Base-by-base conservation (phyloP, 192 early-diverging fungal genomes). In the Piromyces finnis region DNA sequence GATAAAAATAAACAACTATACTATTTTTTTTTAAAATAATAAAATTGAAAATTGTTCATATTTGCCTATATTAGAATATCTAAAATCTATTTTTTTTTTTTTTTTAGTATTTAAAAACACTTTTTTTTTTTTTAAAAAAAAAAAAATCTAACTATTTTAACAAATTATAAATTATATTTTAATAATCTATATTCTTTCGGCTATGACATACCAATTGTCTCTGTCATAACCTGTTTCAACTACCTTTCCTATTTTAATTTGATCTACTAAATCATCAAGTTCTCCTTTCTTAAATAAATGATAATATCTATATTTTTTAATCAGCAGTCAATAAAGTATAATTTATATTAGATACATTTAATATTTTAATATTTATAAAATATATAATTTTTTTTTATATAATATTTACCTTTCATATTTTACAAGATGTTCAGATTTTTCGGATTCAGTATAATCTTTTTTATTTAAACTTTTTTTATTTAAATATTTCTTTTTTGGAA, bases 171-270 rank as follows among this genome's bases (percentile, higher is more conserved):
- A n/a, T n/a, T n/a, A n/a, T n/a, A n/a, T n/a, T n/a, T n/a, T n/a
- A n/a, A n/a, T n/a, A n/a, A n/a, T n/a, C n/a, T n/a, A n/a, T 78
- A 30, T 87, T 85, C 92, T 93, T 79, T 85, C 85, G 0, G 85
- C 87, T 78, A 98, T 91, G 6, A 95, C 90, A 87, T 95, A 99
- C 91, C 94, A 95, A 84, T 99, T 99, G 84, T 99, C 97, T 29
- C 93, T 85, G 83, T 99, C 96, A 83, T 99, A 99, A 14, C 96
- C 97, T n/a, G 86, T 82, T 39, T 86, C 86, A 12, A 89, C 83
- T 28, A 97, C 89, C 12, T 84, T 79, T 9, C 88, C 88, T 28
- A 85, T 85, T 29, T 87, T 88, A 1, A 87, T 86, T 29, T 84
- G 81, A 27, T 81, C 30, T 13, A 95, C 85, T 32, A 97, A 82